These are phyloP conservation scores for Claviceps spartinae DNA, from an alignment of 2,329 filamentous ascomycete genomes.

Conservation along the genomic window DNA sequence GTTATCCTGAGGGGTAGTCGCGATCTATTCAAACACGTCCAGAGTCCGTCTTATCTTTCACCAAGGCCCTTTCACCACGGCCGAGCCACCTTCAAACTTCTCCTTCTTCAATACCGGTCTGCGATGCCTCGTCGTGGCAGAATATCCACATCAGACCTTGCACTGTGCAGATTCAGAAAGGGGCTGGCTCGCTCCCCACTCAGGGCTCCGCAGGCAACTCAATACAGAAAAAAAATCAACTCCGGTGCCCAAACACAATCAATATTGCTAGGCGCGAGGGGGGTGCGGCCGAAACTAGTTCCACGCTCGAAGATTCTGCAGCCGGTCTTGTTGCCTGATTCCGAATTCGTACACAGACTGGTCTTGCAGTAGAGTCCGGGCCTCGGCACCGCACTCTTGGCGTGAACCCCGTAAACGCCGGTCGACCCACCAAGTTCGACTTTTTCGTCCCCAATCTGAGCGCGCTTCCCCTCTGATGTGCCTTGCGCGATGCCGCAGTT, in stretches of 20 bases:
- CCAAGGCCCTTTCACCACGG: not conserved
- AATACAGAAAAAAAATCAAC: too few species aligned
- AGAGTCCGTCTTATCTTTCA: not conserved
- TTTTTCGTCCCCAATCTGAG: not conserved
- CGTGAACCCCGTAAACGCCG: not conserved
- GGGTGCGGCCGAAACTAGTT: too few species aligned
- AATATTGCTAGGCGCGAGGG: too few species aligned
- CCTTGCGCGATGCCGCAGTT: not conserved
- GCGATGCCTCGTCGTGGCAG: not conserved
- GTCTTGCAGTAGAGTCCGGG: slow-evolving; percentile 1
- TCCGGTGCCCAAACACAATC: too few species aligned
- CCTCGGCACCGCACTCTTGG: slow-evolving; percentile 1
- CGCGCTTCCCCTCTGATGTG: not conserved
- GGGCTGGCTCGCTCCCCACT: too few species aligned
- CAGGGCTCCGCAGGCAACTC: too few species aligned
- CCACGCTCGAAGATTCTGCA: not conserved
- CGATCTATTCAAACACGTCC: not conserved
- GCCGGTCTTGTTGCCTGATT: not conserved
- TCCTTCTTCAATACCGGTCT: not conserved
- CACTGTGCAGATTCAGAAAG: too few species aligned
- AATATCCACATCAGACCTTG: not conserved
- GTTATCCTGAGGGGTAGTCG: not conserved
- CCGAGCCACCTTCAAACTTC: not conserved
- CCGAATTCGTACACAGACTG: not conserved
- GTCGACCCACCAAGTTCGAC: not conserved